These are phyloP conservation scores for Populus deltoides DNA, from an alignment of 345 rosid species.

Conservation along the genomic window DNA sequence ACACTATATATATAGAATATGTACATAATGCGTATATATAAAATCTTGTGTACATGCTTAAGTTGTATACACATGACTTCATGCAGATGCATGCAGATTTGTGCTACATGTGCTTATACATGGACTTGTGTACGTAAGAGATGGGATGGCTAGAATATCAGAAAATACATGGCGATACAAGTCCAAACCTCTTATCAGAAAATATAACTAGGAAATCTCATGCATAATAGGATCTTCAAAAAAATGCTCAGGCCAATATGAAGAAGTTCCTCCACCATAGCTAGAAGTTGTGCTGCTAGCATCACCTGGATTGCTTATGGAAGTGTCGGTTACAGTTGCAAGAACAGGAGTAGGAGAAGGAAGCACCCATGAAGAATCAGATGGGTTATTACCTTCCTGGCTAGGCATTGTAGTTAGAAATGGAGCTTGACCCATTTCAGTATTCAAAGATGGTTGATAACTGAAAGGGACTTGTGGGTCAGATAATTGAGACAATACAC, in stretches of 20 bases:
- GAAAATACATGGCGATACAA: neutral
- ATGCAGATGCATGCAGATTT: neutral
- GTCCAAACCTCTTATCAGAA: slow-evolving; percentile 6
- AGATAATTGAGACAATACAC: slow-evolving; percentile 35
- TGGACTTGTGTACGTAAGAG: neutral
- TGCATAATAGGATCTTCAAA: slow-evolving; percentile 38
- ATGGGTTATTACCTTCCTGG: slow-evolving; percentile 19
- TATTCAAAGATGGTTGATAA: slow-evolving; percentile 46
- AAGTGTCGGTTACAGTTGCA: slow-evolving; percentile 27
- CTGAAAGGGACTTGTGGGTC: slow-evolving; percentile 52
- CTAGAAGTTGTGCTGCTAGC: slow-evolving; percentile 42
- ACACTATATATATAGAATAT: neutral
- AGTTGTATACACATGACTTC: neutral
- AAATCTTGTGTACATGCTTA: neutral
- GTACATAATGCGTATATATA: neutral
- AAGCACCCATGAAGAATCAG: slow-evolving; percentile 30
- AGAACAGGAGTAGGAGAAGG: slow-evolving; percentile 20
- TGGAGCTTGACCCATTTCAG: slow-evolving; percentile 29
- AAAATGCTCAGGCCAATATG: slow-evolving; percentile 41
- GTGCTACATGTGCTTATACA: neutral
- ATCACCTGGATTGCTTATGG: slow-evolving; percentile 39
- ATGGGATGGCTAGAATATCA: neutral
- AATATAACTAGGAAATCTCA: slow-evolving; percentile 31
- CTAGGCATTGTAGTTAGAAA: slow-evolving; percentile 20
- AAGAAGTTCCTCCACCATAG: slow-evolving; percentile 38